Evolutionary conservation across 768 basidiomycete genomes (phyloP), one percentile per base, ranked within the genome.

Genomic region (Coprinopsis marcescibilis): DNA sequence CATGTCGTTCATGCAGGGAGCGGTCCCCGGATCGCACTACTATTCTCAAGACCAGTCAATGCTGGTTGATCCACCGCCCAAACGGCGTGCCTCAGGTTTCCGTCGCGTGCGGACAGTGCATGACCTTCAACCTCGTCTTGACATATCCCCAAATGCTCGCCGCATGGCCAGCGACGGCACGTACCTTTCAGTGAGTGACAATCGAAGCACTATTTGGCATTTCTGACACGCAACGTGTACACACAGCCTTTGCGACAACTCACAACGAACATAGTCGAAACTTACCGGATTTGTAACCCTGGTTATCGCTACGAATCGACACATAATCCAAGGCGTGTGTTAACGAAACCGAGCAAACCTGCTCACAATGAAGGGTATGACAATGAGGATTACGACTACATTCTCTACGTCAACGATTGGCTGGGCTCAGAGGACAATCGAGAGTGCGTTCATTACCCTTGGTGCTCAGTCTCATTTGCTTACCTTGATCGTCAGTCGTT

Each of bases 371-470:
- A 97, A 50, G 95, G 95, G 1, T 96, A 84, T 55, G 96, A 99
- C 67, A 99, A 99, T 57, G 95, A 98, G 57, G 96, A 99, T 64
- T 95, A 93, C 58, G 96, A 99, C 63, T 99, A 99, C 60, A 98
- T 99, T 58, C 78, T 99, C 49, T 99, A 98, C 65, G 96, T 99
- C 61, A 99, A 99, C 60, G 96, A 99, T 59, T 93, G 91, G 75
- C 69, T 99, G 48, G 96, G 96, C 2, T 84, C 79, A 20, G 96
- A 97, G 57, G 89, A 94, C 51, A 89, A 90, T 38, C 86, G 96
- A 75, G 92, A 96, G 91, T 94, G 60, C 61, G 87, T 77, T 34
- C 46, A 52, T 23, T 17, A 11, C 4, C 41, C 35, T 50, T 27
- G 10, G 21, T 25, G n/a, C 30, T 13, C 42, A 38, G 21, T 11